Conservation (phyloP, 2,329 filamentous ascomycete species). For the Metarhizium album region DNA sequence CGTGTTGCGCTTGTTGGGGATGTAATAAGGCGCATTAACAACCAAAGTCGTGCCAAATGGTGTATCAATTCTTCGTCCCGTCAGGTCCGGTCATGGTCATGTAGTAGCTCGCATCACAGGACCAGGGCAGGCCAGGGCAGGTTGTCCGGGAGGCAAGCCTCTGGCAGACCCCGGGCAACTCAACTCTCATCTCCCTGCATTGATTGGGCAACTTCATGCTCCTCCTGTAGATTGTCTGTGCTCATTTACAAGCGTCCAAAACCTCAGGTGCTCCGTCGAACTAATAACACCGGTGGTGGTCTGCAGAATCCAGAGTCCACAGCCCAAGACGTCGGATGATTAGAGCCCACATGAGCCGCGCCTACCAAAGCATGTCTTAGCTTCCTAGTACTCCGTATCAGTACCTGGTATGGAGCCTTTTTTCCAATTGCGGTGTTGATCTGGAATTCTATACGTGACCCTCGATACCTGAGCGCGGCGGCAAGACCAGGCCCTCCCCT, state of each 20-base stretch:
- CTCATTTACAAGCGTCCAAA: neutral
- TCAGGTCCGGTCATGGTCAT: too few species aligned
- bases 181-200: neutral
- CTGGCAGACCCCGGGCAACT: too few species aligned
- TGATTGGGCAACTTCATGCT: neutral
- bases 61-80: too few species aligned
- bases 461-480: neutral
- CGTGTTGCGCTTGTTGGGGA: too few species aligned
- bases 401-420: neutral
- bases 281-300: neutral
- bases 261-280: neutral
- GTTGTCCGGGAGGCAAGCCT: too few species aligned
- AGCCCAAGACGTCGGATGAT: neutral
- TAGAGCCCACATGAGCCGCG: neutral
- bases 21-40: too few species aligned
- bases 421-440: neutral
- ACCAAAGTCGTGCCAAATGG: too few species aligned
- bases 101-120: too few species aligned
- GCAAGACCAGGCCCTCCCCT: neutral
- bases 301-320: neutral
- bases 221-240: neutral
- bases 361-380: neutral
- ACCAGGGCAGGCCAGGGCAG: too few species aligned
- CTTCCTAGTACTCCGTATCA: neutral
- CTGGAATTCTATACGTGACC: neutral